These are phyloP conservation scores for Condylostoma magnum DNA, from an alignment of 169 alveolate species.

Conservation along the genomic window DNA sequence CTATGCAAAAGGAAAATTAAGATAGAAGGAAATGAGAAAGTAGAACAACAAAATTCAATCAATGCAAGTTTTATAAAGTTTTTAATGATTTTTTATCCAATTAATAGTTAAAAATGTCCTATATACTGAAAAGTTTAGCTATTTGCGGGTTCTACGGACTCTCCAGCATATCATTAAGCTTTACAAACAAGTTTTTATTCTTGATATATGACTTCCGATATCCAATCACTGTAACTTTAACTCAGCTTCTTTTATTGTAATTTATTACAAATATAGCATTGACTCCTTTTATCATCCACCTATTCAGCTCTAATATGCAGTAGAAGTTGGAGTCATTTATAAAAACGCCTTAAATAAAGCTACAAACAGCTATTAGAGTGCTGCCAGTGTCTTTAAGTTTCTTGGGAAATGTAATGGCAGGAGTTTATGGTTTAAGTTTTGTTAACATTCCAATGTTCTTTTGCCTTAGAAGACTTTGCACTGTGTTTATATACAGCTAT, in stretches of 20 bases:
- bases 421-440: not conserved
- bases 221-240: slow-evolving; percentile 3
- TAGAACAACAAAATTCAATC: no score
- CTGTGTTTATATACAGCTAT: not conserved
- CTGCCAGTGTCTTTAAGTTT: not conserved
- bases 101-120: not conserved
- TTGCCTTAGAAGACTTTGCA: slow-evolving; percentile 23
- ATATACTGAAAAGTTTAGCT: not conserved
- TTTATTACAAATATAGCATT: not conserved
- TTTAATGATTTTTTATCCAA: no score
- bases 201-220: not conserved
- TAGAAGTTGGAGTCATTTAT: not conserved
- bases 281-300: no score
- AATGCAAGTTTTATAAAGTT: no score
- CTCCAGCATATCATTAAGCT: slow-evolving; percentile 8
- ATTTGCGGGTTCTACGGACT: slow-evolving; percentile 28
- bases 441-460: slow-evolving; percentile 30
- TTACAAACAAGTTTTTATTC: slow-evolving; percentile 10
- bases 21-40: no score
- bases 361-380: not conserved
- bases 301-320: not conserved
- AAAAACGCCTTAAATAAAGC: slow-evolving; percentile 14
- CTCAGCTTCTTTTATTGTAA: slow-evolving; percentile 14
- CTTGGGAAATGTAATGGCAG: slow-evolving; percentile 5
- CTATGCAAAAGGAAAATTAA: no score